A percentile compares a stretch with the other conserved stretches of the same genome.
Evolutionary conservation across 768 basidiomycete genomes (phyloP).

Genomic region (Gloeophyllum trabeum): DNA sequence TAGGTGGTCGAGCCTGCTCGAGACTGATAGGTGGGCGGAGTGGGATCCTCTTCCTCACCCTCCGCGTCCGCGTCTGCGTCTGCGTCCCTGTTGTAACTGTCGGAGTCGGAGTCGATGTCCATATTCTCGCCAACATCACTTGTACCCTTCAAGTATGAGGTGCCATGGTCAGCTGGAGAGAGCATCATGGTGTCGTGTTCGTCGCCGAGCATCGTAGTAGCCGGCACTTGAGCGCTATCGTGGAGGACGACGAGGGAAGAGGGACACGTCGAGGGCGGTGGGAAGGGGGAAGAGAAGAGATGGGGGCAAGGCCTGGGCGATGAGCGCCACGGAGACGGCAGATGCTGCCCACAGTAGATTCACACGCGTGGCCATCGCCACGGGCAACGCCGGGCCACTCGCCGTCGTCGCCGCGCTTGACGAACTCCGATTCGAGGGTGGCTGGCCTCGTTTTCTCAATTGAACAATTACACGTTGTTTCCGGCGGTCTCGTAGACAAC

Average conservation of each 20-base stretch:
- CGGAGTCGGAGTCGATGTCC: conserved; percentile 57
- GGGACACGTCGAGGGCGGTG: conserved; percentile 22
- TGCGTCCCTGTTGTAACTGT: conserved; percentile 25
- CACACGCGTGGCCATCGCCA: conserved; percentile 29
- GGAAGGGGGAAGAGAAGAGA: conserved; percentile 18
- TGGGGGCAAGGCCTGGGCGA: conserved; percentile 8
- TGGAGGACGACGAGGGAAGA: conserved; percentile 9
- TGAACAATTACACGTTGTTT: too few species aligned
- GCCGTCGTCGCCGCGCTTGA: conserved; percentile 30
- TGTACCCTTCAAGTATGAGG: conserved; percentile 37
- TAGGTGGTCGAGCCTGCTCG: background rate
- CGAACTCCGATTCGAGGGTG: conserved; percentile 30
- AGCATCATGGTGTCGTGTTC: background rate
- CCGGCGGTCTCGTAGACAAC: too few species aligned
- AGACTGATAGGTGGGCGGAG: background rate
- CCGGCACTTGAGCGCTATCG: background rate
- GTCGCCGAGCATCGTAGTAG: background rate
- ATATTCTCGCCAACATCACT: conserved; percentile 41
- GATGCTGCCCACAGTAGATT: conserved; percentile 27
- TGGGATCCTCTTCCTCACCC: conserved; percentile 52
- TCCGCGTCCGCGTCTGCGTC: conserved; percentile 54
- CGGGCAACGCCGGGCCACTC: conserved; percentile 29
- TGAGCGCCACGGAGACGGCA: conserved; percentile 13
- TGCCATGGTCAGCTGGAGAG: conserved; percentile 15
- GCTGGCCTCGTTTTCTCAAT: too few species aligned